Evolutionary conservation across 2,329 filamentous ascomycete species (phyloP), one percentile per base, ranked within the genome.

Genomic region (Periconia sp.): DNA sequence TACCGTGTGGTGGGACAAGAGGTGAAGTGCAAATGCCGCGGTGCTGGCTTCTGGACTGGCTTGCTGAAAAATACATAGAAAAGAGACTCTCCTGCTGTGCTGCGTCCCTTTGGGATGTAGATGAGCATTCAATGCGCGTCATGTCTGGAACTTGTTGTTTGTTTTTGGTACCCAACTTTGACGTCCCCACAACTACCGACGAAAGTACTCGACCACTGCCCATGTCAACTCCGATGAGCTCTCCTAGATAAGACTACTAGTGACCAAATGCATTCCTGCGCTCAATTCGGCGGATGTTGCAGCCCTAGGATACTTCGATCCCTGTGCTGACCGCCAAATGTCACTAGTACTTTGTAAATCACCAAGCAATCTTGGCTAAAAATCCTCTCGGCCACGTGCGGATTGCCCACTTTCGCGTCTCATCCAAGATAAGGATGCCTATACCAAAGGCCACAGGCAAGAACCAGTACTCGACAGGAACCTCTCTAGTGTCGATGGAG

Each of bases 401-500:
- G 2, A 88, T 80, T 16, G 70, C 69, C 39, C 73, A 85, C 65
- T 89, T 89, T 47, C 87, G 78, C 9, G 57, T 72, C 69, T 90
- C 87, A 60, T 91, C 87, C 13, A 88, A 61, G 8, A 83, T 57
- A 36, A 90, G 62, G 25, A 88, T 75, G 0, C 73, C 82, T 17
- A 86, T 48, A 0, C 88, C 88, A 66, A 91, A 90, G 0, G 83
- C 79, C 63, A 87, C 83, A 0, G 88, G 88, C 36, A 92, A 61
- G 65, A 92, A 91, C 81, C 85, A 92, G 60, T 91, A 76, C 66
- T 87, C 87, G 0, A 84, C 82, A 0, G 87, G 86, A 0, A 92
- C 83, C 0, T 71, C 61, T 0, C 81, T 77, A 0, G 86, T 90
- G 13, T 69, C 78, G 2, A 90, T 71, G 1, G 81, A 76, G 1